These are phyloP conservation scores for Pyrenochaeta sp. DNA, from an alignment of 2,329 filamentous ascomycete genomes.

Conservation along the genomic window DNA sequence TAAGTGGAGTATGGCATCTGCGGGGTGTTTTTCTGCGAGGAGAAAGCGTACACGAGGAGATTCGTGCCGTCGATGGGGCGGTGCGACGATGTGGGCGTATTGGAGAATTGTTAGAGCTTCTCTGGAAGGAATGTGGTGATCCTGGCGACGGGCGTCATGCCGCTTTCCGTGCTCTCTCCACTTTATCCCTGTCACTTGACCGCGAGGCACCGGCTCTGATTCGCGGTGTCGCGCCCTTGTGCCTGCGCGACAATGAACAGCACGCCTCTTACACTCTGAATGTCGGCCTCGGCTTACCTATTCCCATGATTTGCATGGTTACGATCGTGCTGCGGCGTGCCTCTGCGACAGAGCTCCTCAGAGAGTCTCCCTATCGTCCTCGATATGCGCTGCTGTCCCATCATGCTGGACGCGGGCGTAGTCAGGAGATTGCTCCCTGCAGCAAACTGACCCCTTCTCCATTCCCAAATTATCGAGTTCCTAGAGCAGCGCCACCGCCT, in stretches of 20 bases:
- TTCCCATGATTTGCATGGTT: background rate
- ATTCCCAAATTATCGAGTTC: background rate
- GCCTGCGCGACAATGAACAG: slow-evolving; percentile 3
- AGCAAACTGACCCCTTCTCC: background rate
- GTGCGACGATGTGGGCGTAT: slow-evolving; percentile 6
- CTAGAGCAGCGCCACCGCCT: background rate
- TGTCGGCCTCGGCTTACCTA: background rate
- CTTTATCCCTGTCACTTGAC: slow-evolving; percentile 9
- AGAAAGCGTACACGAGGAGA: background rate
- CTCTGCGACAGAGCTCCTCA: background rate
- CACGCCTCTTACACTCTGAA: background rate
- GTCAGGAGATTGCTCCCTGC: background rate
- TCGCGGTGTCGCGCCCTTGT: slow-evolving; percentile 5
- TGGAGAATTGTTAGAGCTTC: slow-evolving; percentile 8
- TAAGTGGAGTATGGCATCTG: background rate
- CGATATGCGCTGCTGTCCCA: background rate
- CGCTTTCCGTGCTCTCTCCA: slow-evolving; percentile 7
- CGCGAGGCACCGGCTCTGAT: slow-evolving; percentile 6
- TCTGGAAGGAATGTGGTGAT: slow-evolving; percentile 15
- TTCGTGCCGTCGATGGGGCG: slow-evolving; percentile 1
- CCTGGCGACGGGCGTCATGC: slow-evolving; percentile 14
- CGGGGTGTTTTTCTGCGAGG: background rate
- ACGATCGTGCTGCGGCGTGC: background rate
- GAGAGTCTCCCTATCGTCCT: background rate
- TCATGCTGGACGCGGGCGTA: background rate